Percentiles rank a stretch among this genome's conserved stretches.
Evolutionary conservation across 1,284 basidiomycete species (phyloP).

Genomic region (Ceratobasidium sp.): DNA sequence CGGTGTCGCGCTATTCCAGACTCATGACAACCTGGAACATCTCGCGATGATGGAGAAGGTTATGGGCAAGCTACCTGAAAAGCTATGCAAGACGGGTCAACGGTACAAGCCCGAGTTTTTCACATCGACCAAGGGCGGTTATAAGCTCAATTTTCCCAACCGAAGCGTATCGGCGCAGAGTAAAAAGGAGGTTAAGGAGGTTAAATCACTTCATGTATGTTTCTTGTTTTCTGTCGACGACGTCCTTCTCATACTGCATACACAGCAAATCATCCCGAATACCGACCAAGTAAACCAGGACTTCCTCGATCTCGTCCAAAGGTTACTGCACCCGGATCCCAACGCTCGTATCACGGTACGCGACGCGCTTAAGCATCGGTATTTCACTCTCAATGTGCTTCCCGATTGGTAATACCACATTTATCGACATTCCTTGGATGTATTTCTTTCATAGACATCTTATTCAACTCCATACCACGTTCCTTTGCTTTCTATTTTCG

Average conservation of each 20-base stretch:
- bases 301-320: conserved; percentile 89
- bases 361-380: conserved; percentile 89
- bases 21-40: conserved; percentile 98
- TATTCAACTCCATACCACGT: conserved; percentile 31
- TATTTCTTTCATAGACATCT: conserved; percentile 26
- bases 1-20: conserved; percentile 97
- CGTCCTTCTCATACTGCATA: conserved; percentile 31
- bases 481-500: conserved; percentile 41
- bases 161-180: conserved; percentile 70
- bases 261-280: conserved; percentile 85
- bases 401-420: conserved; percentile 43
- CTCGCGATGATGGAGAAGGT: conserved; percentile 99
- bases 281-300: conserved; percentile 77
- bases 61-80: conserved; percentile 95
- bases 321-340: conserved; percentile 93
- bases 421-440: conserved; percentile 22
- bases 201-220: conserved; percentile 80
- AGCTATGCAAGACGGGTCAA: conserved; percentile 78
- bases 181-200: conserved; percentile 92
- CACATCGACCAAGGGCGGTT: conserved; percentile 64
- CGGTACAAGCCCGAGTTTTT: conserved; percentile 93
- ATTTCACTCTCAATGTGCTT: conserved; percentile 65
- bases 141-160: conserved; percentile 88
- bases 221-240: not conserved
- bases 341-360: conserved; percentile 85